phyloP scores from a whole-genome alignment of 352 stramenopile genomes.

The Pythium scleroteichum region DNA sequence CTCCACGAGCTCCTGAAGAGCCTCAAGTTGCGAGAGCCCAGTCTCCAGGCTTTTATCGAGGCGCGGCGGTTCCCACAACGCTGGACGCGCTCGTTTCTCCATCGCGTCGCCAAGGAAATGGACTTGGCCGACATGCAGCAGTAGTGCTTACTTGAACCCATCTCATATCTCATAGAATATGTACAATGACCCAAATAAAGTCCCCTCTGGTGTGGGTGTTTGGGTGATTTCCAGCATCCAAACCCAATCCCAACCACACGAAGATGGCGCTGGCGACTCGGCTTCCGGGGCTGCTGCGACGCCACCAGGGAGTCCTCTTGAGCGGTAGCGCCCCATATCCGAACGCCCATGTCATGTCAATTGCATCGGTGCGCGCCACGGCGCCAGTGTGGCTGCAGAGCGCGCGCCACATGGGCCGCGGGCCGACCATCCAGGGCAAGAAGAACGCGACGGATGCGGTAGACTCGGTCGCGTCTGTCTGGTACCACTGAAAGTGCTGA shows the following conservation, averaged over 20 bases:
- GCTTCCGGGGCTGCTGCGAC: slow-evolving; percentile 9
- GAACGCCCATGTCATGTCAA: slow-evolving; percentile 8
- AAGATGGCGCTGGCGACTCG: slow-evolving; percentile 8
- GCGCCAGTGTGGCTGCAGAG: slow-evolving; percentile 38
- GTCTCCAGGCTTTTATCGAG: slow-evolving; percentile 12
- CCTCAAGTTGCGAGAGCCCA: slow-evolving; percentile 7
- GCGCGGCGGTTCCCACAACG: slow-evolving; percentile 8
- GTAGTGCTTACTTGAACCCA: slow-evolving; percentile 5
- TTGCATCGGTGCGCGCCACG: slow-evolving; percentile 3
- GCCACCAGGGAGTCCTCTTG: not conserved
- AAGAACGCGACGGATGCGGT: slow-evolving; percentile 83
- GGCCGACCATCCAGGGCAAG: slow-evolving; percentile 75
- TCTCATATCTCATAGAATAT: slow-evolving; percentile 2
- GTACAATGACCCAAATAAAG: not conserved
- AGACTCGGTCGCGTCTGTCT: slow-evolving; percentile 13
- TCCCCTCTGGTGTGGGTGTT: not conserved
- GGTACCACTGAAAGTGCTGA: no score
- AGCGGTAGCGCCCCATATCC: not conserved
- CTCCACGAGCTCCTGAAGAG: slow-evolving; percentile 10
- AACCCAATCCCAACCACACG: slow-evolving; percentile 8
- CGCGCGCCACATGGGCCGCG: slow-evolving; percentile 75
- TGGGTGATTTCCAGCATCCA: not conserved
- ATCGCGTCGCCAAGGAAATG: slow-evolving; percentile 19
- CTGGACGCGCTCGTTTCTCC: slow-evolving; percentile 19
- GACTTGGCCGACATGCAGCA: slow-evolving; percentile 1